A percentile compares a stretch with the other conserved stretches of the same genome.
These are phyloP conservation scores for Pleurotus salmoneostramineus DNA, from an alignment of 768 basidiomycete genomes.

Conservation along the genomic window DNA sequence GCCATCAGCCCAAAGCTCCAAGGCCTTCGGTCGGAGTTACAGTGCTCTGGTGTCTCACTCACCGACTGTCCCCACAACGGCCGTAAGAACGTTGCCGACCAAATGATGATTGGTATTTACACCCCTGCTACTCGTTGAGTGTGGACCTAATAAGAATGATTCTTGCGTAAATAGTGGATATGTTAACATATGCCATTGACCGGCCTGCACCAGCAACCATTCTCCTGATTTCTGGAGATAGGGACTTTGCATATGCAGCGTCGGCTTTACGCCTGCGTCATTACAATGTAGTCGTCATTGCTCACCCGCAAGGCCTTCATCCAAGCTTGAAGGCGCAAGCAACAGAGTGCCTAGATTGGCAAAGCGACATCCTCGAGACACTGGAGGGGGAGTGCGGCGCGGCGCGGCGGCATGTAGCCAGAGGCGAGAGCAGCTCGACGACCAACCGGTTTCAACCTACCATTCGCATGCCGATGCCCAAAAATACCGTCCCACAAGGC, in stretches of 20 bases:
- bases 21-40: constrained; percentile 39
- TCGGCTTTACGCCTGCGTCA: constrained; percentile 50
- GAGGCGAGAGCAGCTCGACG: too few relatives aligned
- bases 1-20: constrained; percentile 22
- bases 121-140: not conserved
- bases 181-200: constrained; percentile 63
- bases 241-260: constrained; percentile 64
- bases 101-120: constrained; percentile 43
- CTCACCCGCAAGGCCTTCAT: constrained; percentile 30
- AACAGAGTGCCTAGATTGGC: constrained; percentile 49
- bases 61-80: constrained; percentile 32
- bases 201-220: constrained; percentile 48
- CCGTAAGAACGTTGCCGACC: constrained; percentile 38
- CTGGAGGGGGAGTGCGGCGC: not conserved
- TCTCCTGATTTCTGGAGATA: constrained; percentile 64
- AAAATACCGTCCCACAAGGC: too few relatives aligned
- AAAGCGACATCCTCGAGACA: not conserved
- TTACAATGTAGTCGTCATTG: constrained; percentile 50
- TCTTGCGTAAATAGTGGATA: constrained; percentile 44
- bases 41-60: constrained; percentile 43
- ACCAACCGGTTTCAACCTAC: too few relatives aligned
- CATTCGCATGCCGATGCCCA: too few relatives aligned
- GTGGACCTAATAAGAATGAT: not conserved
- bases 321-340: constrained; percentile 51
- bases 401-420: too few relatives aligned